These are phyloP conservation scores for Trichoderma harzianum DNA, from an alignment of 2,329 filamentous ascomycete species.

Conservation along the genomic window DNA sequence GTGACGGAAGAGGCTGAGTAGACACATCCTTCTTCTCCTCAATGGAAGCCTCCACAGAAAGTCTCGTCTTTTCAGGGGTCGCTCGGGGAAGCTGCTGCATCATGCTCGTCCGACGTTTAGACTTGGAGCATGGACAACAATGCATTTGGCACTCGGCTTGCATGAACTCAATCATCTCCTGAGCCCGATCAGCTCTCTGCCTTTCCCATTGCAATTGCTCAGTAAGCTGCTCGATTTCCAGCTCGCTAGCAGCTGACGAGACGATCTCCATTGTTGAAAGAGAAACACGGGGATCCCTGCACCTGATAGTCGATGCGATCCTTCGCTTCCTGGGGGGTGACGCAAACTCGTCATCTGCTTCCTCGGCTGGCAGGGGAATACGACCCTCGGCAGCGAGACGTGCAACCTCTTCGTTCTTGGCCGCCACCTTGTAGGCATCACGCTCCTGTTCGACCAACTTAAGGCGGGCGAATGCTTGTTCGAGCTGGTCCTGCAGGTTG, in stretches of 20 bases:
- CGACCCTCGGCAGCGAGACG: slow-evolving; percentile 69
- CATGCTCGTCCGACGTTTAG: slow-evolving; percentile 21
- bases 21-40: slow-evolving; percentile 25
- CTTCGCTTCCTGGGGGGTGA: slow-evolving; percentile 52
- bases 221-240: slow-evolving; percentile 56
- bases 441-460: slow-evolving; percentile 69
- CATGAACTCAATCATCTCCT: slow-evolving; percentile 72
- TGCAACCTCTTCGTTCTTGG: slow-evolving; percentile 70
- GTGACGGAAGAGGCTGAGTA: slow-evolving; percentile 26
- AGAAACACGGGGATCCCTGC: slow-evolving; percentile 42
- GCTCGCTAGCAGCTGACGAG: slow-evolving; percentile 54
- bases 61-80: background rate
- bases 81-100: slow-evolving; percentile 20
- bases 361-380: slow-evolving; percentile 60
- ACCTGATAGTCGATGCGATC: slow-evolving; percentile 23
- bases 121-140: slow-evolving; percentile 59
- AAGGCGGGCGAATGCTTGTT: slow-evolving; percentile 59
- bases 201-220: slow-evolving; percentile 55
- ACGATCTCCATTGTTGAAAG: slow-evolving; percentile 48
- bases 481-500: slow-evolving; percentile 63
- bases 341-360: slow-evolving; percentile 58
- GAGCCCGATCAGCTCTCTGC: slow-evolving; percentile 63
- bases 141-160: slow-evolving; percentile 69
- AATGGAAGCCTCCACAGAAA: slow-evolving; percentile 8
- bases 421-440: slow-evolving; percentile 67